Evolutionary conservation across 1,284 basidiomycete genomes (phyloP).

Genomic region (Pseudozyma hubeiensis): DNA sequence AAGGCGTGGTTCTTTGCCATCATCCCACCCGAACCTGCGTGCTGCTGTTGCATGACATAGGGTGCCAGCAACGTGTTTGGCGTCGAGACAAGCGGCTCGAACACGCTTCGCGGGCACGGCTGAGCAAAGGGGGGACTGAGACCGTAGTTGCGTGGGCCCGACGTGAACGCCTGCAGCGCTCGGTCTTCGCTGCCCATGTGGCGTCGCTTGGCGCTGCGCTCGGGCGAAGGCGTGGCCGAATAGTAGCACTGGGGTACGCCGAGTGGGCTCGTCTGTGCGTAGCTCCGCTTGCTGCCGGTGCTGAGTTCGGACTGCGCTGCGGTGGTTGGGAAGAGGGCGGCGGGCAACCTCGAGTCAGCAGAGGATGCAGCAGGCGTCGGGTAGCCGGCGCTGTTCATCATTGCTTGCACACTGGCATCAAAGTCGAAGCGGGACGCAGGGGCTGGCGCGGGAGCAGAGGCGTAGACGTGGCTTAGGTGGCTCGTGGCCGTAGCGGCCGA

Average conservation of each 20-base stretch:
- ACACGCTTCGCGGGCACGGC: slow-evolving; percentile 45
- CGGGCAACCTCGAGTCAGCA: slow-evolving; percentile 21
- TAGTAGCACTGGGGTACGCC: slow-evolving; percentile 26
- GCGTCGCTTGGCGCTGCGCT: slow-evolving; percentile 35
- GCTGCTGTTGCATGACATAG: slow-evolving; percentile 39
- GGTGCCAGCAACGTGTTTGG: slow-evolving; percentile 53
- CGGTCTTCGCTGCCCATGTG: slow-evolving; percentile 22
- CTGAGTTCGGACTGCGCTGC: slow-evolving; percentile 11
- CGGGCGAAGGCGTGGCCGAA: slow-evolving; percentile 35
- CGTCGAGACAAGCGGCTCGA: slow-evolving; percentile 50
- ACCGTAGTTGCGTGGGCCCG: slow-evolving; percentile 31
- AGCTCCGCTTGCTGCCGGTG: slow-evolving; percentile 33
- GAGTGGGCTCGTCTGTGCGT: slow-evolving; percentile 33
- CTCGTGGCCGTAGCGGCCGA: slow-evolving; percentile 24
- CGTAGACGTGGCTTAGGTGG: slow-evolving; percentile 45
- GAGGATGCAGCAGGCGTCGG: slow-evolving; percentile 29
- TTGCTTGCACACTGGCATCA: slow-evolving; percentile 26
- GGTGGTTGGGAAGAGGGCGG: slow-evolving; percentile 1
- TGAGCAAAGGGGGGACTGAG: slow-evolving; percentile 47
- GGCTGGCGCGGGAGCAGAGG: slow-evolving; percentile 18
- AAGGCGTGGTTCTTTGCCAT: slow-evolving; percentile 43
- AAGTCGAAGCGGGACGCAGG: slow-evolving; percentile 27
- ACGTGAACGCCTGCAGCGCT: slow-evolving; percentile 22
- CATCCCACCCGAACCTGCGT: slow-evolving; percentile 15
- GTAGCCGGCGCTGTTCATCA: slow-evolving; percentile 39